Conservation (phyloP, 2,329 filamentous ascomycete species). For the Xylaria sp. region DNA sequence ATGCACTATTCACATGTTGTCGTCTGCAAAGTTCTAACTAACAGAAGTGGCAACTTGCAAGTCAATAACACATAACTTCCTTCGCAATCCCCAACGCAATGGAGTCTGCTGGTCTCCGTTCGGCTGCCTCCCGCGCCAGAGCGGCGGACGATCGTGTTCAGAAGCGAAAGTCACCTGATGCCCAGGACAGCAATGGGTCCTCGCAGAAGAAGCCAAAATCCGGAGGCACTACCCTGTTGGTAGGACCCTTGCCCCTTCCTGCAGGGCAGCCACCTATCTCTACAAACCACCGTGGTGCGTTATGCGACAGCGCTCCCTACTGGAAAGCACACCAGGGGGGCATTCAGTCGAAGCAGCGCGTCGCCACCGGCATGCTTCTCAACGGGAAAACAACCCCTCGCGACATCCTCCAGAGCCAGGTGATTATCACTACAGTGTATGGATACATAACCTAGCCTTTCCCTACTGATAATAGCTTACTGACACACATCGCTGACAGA, state of each 20-base stretch:
- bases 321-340: slow-evolving; percentile 71
- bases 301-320: slow-evolving; percentile 73
- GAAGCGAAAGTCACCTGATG: slow-evolving; percentile 22
- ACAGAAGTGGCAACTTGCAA: neutral
- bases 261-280: slow-evolving; percentile 61
- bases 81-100: neutral
- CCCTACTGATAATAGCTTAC: neutral
- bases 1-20: neutral
- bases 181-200: neutral
- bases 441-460: slow-evolving; percentile 42
- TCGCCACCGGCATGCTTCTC: slow-evolving; percentile 68
- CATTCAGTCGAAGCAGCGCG: slow-evolving; percentile 61
- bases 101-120: neutral
- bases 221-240: neutral
- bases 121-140: neutral
- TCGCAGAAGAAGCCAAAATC: slow-evolving; percentile 16
- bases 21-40: neutral
- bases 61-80: neutral
- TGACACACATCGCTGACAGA: slow-evolving; percentile 26
- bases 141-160: neutral
- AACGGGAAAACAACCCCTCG: slow-evolving; percentile 64
- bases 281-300: slow-evolving; percentile 66
- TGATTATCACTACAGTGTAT: slow-evolving; percentile 73
- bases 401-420: slow-evolving; percentile 68
- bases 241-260: slow-evolving; percentile 15